Base-by-base conservation (phyloP, 208 protist genomes). In the Wallacemonas sp. region DNA sequence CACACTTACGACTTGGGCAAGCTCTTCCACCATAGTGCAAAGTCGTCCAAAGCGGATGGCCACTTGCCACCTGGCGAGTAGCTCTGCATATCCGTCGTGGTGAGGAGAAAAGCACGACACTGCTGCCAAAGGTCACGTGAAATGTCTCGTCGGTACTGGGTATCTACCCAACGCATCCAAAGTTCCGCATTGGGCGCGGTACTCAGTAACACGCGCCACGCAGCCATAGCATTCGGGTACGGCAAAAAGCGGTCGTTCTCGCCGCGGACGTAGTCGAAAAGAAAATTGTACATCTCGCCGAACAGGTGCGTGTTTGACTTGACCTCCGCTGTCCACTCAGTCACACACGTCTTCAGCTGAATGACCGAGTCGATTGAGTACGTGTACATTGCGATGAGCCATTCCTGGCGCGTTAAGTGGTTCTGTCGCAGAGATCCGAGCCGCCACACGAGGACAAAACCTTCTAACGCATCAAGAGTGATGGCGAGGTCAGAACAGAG, bases 181-280 rank as follows among this genome's bases (percentile, higher is more conserved):
- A 53, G 48, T 3, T 33, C 0, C 19, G 38, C 19, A 10, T 86
- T 63, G 10, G 68, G 55, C 2, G 54, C 21, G 13, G 81, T 67
- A 10, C 64, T 37, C 15, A 97, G 83, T 6, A 97, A 71, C 3
- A 92, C 65, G 13, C 73, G 48, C 91, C 91, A 97, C 33, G 76
- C 82, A 0, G 50, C 63, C 2, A 78, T 64, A 0, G 91, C 89
- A 21, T 29, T 81, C 34, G 55, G 52, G 33, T 52, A 38, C 37
- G 74, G 54, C 83, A 93, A 85, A 41, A 82, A 55, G 24, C 87
- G 84, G 39, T 82, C 76, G 9, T 79, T 69, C 53, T 97, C 91
- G 19, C 89, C 89, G 27, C 91, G 77, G 39, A 94, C 68, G 53
- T 84, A 94, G 68, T 97, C 91, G 67, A 95, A 97, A 12, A 93